Base-by-base conservation (phyloP, 225 moss, liverwort and hornwort genomes). In the Bryoerythrophyllum caledonicum region DNA sequence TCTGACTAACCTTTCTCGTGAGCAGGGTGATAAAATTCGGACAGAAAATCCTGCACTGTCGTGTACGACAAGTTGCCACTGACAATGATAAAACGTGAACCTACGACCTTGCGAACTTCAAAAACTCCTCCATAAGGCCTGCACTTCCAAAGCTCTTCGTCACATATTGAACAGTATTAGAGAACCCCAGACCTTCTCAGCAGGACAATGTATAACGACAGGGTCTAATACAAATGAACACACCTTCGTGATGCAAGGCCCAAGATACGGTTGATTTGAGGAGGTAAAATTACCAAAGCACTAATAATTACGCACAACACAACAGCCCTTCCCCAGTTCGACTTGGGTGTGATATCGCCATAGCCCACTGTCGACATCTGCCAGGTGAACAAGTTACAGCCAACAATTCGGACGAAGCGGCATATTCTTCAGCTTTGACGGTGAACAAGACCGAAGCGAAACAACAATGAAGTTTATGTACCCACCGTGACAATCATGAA, bases 301-400 rank as follows among this genome's bases (percentile, higher is more conserved):
- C 79, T 67, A 63, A 91, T 44, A 32, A 99, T 99, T 52, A 93
- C 85, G 44, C 87, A 77, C 51, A 88, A 68, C 4, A 86, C 87
- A 48, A 93, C 80, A 46, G 51, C 80, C 66, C 93, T 91, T 58
- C 97, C 97, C 91, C 80, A 83, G 21, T 74, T 68, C 14, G 94
- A 91, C 63, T 75, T 88, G 46, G 97, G 86, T 32, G 78, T 85
- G 56, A 99, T 74, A 75, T 99, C 97, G 60, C 97, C 97, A 85
- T 90, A 94, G 41, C 97, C 97, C 43, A 99, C 94, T 11, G 97
- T 99, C 59, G 94, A 92, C 81, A 99, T 83, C 97, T 99, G 86
- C 41, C 78, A 70, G 53, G 54, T 44, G 57, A 66, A 70, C 74
- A 74, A 76, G 38, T 38, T 10, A 57, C 15, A 80, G 53, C 69